A percentile compares a stretch with the other conserved stretches of the same genome.
Evolutionary conservation across 176 grass and related monocot species (phyloP).

Genomic region (Ensete glaucum): DNA sequence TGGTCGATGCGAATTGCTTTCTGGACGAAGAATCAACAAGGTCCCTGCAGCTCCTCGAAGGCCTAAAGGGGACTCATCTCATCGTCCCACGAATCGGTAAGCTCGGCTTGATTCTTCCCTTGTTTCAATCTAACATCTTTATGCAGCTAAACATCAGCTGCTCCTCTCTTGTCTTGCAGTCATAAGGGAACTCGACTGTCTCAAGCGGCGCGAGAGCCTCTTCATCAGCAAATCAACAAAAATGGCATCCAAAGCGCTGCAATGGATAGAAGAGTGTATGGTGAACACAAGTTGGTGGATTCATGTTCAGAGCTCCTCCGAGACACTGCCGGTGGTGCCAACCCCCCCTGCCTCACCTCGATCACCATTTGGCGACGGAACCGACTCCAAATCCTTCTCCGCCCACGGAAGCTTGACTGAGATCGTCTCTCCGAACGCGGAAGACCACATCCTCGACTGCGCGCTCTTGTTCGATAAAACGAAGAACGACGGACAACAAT

Average conservation of each 20-base stretch:
- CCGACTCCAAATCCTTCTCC: no score
- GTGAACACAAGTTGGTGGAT: slow-evolving; percentile 68
- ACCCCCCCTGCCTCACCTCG: slow-evolving; percentile 82
- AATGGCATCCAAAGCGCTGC: slow-evolving; percentile 47
- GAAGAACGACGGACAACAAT: slow-evolving; percentile 14
- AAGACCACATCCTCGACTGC: slow-evolving; percentile 66
- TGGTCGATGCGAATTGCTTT: slow-evolving; percentile 57
- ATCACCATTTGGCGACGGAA: neutral
- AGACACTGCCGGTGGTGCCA: slow-evolving; percentile 48
- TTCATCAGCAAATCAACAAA: slow-evolving; percentile 60
- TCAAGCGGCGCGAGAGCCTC: slow-evolving; percentile 63
- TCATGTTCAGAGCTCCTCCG: slow-evolving; percentile 68
- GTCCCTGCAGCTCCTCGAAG: slow-evolving; percentile 59
- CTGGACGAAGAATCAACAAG: slow-evolving; percentile 70
- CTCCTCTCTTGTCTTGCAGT: slow-evolving; percentile 23
- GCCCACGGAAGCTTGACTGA: slow-evolving; percentile 19
- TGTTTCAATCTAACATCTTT: neutral
- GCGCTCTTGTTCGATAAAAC: slow-evolving; percentile 48
- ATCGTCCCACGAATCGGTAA: slow-evolving; percentile 72
- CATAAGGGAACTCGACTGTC: slow-evolving; percentile 72
- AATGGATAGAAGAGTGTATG: slow-evolving; percentile 90
- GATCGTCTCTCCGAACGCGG: slow-evolving; percentile 47
- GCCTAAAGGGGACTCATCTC: slow-evolving; percentile 71
- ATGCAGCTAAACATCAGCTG: neutral
- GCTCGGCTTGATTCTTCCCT: neutral